Base-by-base conservation (phyloP, 192 early-diverging fungal species). In the Funneliformis geosporum region DNA sequence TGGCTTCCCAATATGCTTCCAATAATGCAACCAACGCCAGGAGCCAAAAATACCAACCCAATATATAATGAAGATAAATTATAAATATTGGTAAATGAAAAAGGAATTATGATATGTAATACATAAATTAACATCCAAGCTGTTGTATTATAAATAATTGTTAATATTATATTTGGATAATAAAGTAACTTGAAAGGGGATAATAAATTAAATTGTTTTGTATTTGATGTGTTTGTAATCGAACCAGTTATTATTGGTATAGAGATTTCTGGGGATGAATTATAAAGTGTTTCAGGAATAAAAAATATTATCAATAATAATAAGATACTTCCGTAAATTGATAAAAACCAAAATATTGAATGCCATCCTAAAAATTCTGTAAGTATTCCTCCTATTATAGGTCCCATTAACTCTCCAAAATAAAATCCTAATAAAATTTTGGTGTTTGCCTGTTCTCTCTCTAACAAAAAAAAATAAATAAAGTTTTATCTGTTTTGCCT, bases 1-100 rank as follows among this genome's bases (percentile, higher is more conserved):
- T 75, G 43, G 4, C 85, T 86, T 28, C 67, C 80, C 5, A 84
- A 23, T 33, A 85, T 43, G 2, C 83, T 83, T 16, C 88, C 87
- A 21, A 82, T 5, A 8, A 84, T 70, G 6, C 82, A 81, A 9
- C 84, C 88, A 18, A 82, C 14, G 4, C 85, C 87, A 38, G 76
- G 76, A 18, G 82, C 74, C 59, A 87, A 79, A 80, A 86, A 68
- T 68, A 68, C 5, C 5, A 68, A 40, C 3, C 66, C 66, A 38
- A 40, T 68, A 28, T 18, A 11, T 8, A 40, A 68, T 21, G 66
- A 18, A 18, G 66, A 68, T 8, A 68, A 40, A 68, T 28, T 21
- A 27, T 68, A 68, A 68, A 39, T 28, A 40, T 40, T 55, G 21
- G 50, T 55, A 55, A 55, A 55, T 55, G 50, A 55, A 55, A 55